Conservation (phyloP, 371 early-diverging fungal genomes). For the Mucor plumbeus region DNA sequence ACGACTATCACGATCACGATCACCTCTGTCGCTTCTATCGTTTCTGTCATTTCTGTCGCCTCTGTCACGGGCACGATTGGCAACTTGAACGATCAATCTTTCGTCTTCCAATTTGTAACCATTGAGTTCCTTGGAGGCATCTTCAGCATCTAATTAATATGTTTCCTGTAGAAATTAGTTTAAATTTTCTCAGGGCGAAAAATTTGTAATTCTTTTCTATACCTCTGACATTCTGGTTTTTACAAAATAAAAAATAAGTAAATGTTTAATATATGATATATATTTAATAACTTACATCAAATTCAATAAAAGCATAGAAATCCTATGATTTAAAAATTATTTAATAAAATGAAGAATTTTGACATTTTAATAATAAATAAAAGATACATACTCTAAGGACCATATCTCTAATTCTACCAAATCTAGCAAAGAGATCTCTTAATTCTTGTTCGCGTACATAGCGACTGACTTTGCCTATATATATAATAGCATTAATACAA, state of each 20-base stretch:
- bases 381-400: conserved; percentile 30
- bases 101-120: conserved; percentile 58
- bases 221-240: conserved; percentile 26
- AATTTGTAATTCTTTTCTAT: no score
- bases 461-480: conserved; percentile 41
- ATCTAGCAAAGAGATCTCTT: conserved; percentile 40
- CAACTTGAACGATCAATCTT: conserved; percentile 38
- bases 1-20: conserved; percentile 20
- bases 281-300: conserved; percentile 44
- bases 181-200: no score
- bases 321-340: conserved; percentile 23
- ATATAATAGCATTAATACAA: neutral
- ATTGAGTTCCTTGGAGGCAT: conserved; percentile 73
- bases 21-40: conserved; percentile 10
- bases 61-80: conserved; percentile 40
- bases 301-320: conserved; percentile 60
- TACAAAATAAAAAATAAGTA: neutral
- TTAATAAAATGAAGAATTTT: neutral
- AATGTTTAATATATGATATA: neutral
- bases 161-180: neutral
- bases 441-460: conserved; percentile 47
- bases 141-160: conserved; percentile 65
- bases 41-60: conserved; percentile 9
- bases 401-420: conserved; percentile 39
- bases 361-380: conserved; percentile 15